Conservation (phyloP, 2,329 filamentous ascomycete species). For the Phialemoniopsis sp. region DNA sequence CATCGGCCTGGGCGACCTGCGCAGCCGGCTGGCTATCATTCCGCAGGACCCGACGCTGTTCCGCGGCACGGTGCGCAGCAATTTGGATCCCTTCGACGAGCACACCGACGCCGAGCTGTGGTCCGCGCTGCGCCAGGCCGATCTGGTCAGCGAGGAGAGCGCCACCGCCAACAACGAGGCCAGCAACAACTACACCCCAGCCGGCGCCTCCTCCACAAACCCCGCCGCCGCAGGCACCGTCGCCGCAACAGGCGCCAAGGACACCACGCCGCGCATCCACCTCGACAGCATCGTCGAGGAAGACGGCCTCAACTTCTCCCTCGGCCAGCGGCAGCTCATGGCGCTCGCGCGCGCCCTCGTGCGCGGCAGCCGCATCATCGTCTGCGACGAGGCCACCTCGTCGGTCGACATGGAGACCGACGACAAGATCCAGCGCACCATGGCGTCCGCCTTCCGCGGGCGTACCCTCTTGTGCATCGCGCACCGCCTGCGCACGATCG, state of each 20-base stretch:
- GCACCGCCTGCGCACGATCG: constrained; percentile 86
- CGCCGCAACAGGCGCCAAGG: constrained; percentile 13
- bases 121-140: constrained; percentile 72
- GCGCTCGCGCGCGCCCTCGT: constrained; percentile 89
- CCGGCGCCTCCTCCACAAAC: constrained; percentile 26
- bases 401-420: constrained; percentile 96
- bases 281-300: constrained; percentile 87
- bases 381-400: constrained; percentile 94
- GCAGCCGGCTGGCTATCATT: constrained; percentile 75
- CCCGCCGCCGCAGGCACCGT: constrained; percentile 27
- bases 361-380: constrained; percentile 82
- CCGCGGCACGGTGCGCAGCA: constrained; percentile 73
- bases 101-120: constrained; percentile 75
- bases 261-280: constrained; percentile 57
- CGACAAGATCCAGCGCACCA: constrained; percentile 88
- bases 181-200: constrained; percentile 1
- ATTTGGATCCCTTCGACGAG: constrained; percentile 77
- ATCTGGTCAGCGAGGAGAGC: constrained; percentile 53
- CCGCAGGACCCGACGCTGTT: constrained; percentile 83
- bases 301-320: constrained; percentile 92
- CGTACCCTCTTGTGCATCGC: constrained; percentile 91
- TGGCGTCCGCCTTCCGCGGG: constrained; percentile 77
- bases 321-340: constrained; percentile 94
- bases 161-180: constrained; percentile 4
- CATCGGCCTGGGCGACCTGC: constrained; percentile 70